Evolutionary conservation across 495 filamentous ascomycete species (phyloP), one percentile per base, ranked within the genome.

Genomic region (Cercophora sp.): DNA sequence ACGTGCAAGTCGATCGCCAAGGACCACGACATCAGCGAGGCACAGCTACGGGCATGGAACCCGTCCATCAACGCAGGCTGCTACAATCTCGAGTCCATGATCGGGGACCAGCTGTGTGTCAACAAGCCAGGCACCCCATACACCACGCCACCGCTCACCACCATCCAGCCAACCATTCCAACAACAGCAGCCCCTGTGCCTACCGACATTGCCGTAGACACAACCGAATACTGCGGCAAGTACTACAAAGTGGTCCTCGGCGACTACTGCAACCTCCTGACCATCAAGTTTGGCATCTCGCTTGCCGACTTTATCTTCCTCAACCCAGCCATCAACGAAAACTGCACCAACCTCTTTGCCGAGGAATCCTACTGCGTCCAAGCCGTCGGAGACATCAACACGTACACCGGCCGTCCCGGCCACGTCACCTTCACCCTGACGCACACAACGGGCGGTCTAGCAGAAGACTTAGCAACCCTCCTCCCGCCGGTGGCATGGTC

Each of bases 261-360:
- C 15, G 66, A 69, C 15, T 65, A 68, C 42, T 69, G 68, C 37
- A 64, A 63, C 16, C 29, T 65, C 8, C 8, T 70, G 1, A 16
- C 37, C 35, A 13, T 69, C 11, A 54, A 57, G 31, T 63, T 54
- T 20, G 39, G 41, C 22, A 67, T 70, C 36, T 50, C 53, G 8
- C 29, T 67, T 4, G 45, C 16, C 0, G 62, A 67, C 40, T 70
- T 70, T 27, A 15, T 41, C 2, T 55, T 68, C 26, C 60, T 69
- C 2, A 71, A 69, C 31, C 50, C 62, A 1, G 47, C 15, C 1
- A 13, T 69, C 19, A 61, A 69, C 39, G 50, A 29, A 5, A 67
- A 67, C 37, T 70, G 64, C 56, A 70, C 65, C 0, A 68, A 70
- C 24, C 49, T 70, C 1, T 63, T 40, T 10, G 62, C 60, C 0